A percentile compares a stretch with the other conserved stretches of the same genome.
Evolutionary conservation across 1,284 basidiomycete species (phyloP).

Genomic region (Papiliotrema fonsecae): DNA sequence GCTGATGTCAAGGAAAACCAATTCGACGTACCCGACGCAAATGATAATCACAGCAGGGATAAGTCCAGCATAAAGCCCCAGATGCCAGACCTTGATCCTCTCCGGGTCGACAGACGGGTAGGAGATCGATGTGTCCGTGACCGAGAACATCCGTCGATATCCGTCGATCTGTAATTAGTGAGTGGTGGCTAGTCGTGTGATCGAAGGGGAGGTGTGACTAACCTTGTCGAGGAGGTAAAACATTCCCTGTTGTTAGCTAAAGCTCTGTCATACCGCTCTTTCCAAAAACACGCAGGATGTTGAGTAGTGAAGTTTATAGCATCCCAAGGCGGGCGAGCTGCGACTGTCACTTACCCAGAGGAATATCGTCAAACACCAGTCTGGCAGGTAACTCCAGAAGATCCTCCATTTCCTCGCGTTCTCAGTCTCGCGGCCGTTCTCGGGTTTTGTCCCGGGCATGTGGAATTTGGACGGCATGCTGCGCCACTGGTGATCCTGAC

Average conservation of each 20-base stretch:
- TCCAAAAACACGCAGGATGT: no score
- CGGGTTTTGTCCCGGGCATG: neutral
- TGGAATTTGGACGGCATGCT: neutral
- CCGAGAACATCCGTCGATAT: slow-evolving; percentile 73
- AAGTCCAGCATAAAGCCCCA: slow-evolving; percentile 64
- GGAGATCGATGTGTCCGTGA: slow-evolving; percentile 65
- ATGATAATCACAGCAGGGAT: slow-evolving; percentile 68
- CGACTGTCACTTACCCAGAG: slow-evolving; percentile 37
- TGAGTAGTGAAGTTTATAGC: no score
- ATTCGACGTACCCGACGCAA: slow-evolving; percentile 54
- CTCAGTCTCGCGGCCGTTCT: neutral
- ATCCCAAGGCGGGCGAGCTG: no score
- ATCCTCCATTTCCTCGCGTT: slow-evolving; percentile 4
- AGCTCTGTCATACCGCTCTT: neutral
- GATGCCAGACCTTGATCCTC: slow-evolving; percentile 64
- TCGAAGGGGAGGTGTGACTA: neutral
- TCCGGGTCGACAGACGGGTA: slow-evolving; percentile 74
- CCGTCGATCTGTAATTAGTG: slow-evolving; percentile 56
- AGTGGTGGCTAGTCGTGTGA: neutral
- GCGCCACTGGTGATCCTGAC: no score
- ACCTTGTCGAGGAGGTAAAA: slow-evolving; percentile 67
- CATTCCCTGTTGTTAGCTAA: slow-evolving; percentile 43
- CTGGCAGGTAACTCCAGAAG: slow-evolving; percentile 40
- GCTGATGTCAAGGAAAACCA: neutral
- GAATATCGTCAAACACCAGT: slow-evolving; percentile 45